These are phyloP conservation scores for Actinomortierella ambigua DNA, from an alignment of 371 early-diverging fungal species.

Conservation along the genomic window DNA sequence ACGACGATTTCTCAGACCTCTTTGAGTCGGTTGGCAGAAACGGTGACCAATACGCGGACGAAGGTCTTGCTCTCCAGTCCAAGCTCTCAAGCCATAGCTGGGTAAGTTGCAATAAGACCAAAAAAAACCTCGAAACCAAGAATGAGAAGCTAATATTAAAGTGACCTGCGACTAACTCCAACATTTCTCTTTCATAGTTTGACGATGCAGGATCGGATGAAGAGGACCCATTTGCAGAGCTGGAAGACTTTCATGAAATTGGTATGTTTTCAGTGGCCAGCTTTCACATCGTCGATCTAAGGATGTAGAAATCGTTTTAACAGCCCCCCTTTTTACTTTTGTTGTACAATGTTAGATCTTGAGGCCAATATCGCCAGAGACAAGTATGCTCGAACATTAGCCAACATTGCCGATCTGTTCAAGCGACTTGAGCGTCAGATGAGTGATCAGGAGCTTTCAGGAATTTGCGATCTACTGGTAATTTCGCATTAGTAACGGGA, in stretches of 20 bases:
- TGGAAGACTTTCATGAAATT: slow-evolving; percentile 51
- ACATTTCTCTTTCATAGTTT: slow-evolving; percentile 15
- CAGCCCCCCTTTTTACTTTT: background rate
- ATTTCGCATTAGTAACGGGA: background rate
- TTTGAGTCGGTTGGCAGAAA: slow-evolving; percentile 22
- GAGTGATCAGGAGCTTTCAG: slow-evolving; percentile 33
- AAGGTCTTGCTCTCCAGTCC: slow-evolving; percentile 26
- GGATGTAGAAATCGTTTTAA: background rate
- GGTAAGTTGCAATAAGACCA: too few relatives aligned
- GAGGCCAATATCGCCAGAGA: slow-evolving; percentile 52
- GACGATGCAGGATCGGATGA: slow-evolving; percentile 51
- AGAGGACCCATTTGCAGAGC: slow-evolving; percentile 55
- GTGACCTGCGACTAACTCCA: too few relatives aligned
- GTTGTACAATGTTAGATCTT: slow-evolving; percentile 29
- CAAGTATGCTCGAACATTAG: slow-evolving; percentile 47
- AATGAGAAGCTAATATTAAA: too few relatives aligned
- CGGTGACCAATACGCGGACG: slow-evolving; percentile 18
- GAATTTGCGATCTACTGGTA: slow-evolving; percentile 48
- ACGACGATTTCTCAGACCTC: slow-evolving; percentile 46
- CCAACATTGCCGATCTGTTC: slow-evolving; percentile 44
- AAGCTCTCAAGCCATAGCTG: slow-evolving; percentile 41
- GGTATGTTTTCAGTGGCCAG: slow-evolving; percentile 24
- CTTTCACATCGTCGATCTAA: background rate
- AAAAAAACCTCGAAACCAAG: too few relatives aligned
- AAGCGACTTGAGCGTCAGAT: slow-evolving; percentile 35